Conservation (phyloP, 768 basidiomycete species). For the Kwoniella newhampshirensis region DNA sequence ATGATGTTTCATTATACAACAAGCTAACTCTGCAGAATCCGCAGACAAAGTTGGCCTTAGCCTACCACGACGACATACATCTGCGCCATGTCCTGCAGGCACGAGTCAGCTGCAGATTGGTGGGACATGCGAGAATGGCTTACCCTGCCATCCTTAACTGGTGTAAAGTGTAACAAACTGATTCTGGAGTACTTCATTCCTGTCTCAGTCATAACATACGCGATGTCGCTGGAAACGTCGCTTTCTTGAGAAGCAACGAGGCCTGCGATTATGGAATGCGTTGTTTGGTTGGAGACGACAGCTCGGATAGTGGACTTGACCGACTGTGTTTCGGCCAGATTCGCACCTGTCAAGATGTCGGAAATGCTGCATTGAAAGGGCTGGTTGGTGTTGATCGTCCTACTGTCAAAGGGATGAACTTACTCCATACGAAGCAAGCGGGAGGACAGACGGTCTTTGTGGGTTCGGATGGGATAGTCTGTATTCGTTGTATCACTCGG, state of each 20-base stretch:
- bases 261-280: conserved; percentile 24
- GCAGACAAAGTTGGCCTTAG: neutral
- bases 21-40: neutral
- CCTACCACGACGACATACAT: conserved; percentile 18
- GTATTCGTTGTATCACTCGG: neutral
- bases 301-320: conserved; percentile 7
- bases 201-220: neutral
- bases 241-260: conserved; percentile 3
- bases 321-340: conserved; percentile 5
- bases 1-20: no score
- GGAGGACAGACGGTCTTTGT: conserved; percentile 19
- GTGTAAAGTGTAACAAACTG: conserved; percentile 26
- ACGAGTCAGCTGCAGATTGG: neutral
- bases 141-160: conserved; percentile 24
- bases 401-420: neutral
- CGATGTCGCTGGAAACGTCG: conserved; percentile 4
- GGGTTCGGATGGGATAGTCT: conserved; percentile 20
- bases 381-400: neutral
- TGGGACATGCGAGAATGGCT: neutral
- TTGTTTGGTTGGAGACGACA: conserved; percentile 2
- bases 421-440: conserved; percentile 17
- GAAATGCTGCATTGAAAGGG: conserved; percentile 9
- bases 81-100: conserved; percentile 6
- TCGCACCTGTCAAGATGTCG: conserved; percentile 12
- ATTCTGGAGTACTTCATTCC: conserved; percentile 7